Evolutionary conservation across 768 basidiomycete species (phyloP).

Genomic region (Suillus clintonianus): DNA sequence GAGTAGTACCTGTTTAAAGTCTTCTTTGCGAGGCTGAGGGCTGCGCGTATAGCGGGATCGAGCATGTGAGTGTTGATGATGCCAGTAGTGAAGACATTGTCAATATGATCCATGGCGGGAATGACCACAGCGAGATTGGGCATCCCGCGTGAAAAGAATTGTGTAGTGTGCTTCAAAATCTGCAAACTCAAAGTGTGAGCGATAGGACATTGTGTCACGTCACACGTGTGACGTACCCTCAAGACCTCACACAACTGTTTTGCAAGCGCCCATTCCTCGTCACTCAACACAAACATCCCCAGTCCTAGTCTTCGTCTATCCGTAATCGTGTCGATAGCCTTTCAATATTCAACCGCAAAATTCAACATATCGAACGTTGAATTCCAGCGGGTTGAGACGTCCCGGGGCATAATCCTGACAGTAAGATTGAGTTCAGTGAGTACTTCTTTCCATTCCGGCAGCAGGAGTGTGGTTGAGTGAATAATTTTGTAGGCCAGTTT

Average conservation of each 20-base stretch:
- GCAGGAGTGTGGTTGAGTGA: conserved; percentile 22
- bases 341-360: conserved; percentile 11
- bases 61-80: not conserved
- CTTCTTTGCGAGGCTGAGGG: conserved; percentile 18
- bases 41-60: conserved; percentile 1
- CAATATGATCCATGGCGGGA: conserved; percentile 35
- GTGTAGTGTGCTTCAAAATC: not conserved
- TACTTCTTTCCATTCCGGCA: conserved; percentile 20
- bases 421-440: conserved; percentile 11
- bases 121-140: conserved; percentile 30
- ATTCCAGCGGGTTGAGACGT: conserved; percentile 9
- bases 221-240: not conserved
- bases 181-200: not conserved
- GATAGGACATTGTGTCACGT: not conserved
- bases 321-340: not conserved
- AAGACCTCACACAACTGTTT: not conserved
- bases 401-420: conserved; percentile 6
- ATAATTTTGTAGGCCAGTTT: conserved; percentile 17
- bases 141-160: not conserved
- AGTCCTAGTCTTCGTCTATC: not conserved
- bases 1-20: conserved; percentile 28
- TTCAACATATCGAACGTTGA: conserved; percentile 1
- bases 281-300: not conserved
- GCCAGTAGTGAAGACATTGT: conserved; percentile 16
- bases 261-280: not conserved